Percentiles rank a stretch among this genome's conserved stretches.
Evolutionary conservation across 257 asterid species (phyloP).

Genomic region (Galeopsis tetrahit): DNA sequence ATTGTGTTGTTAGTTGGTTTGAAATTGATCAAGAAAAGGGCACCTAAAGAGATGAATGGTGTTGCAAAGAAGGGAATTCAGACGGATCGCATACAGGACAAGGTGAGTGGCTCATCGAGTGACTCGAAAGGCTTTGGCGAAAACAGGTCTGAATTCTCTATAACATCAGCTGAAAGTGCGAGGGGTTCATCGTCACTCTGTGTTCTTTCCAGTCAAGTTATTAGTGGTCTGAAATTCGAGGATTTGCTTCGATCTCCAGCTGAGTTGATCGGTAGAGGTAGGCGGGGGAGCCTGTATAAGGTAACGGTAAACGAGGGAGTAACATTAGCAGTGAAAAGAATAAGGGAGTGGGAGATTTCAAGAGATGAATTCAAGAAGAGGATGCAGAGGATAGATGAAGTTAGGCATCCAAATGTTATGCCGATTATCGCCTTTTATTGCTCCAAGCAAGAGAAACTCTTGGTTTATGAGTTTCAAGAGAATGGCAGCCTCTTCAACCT

Average conservation of each 20-base stretch:
- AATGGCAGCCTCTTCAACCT: slow-evolving; percentile 70
- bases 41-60: slow-evolving; percentile 14
- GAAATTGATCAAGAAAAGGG: slow-evolving; percentile 33
- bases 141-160: slow-evolving; percentile 68
- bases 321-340: slow-evolving; percentile 69
- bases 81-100: slow-evolving; percentile 34
- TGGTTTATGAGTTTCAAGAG: slow-evolving; percentile 68
- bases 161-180: slow-evolving; percentile 60
- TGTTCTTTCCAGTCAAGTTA: slow-evolving; percentile 47
- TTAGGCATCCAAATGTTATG: slow-evolving; percentile 58
- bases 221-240: slow-evolving; percentile 58
- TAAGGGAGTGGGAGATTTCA: slow-evolving; percentile 62
- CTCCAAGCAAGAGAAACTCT: slow-evolving; percentile 70
- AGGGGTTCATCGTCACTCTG: slow-evolving; percentile 53
- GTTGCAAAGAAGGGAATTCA: slow-evolving; percentile 16
- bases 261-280: slow-evolving; percentile 62
- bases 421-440: slow-evolving; percentile 73
- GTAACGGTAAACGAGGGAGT: slow-evolving; percentile 47
- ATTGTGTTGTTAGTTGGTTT: slow-evolving; percentile 39
- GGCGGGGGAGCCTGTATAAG: slow-evolving; percentile 65
- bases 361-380: slow-evolving; percentile 61
- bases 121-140: slow-evolving; percentile 50
- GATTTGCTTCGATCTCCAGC: slow-evolving; percentile 78
- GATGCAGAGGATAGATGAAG: slow-evolving; percentile 53
- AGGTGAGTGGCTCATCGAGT: slow-evolving; percentile 47